Conservation (phyloP, 768 basidiomycete species). For the Tylopilus felleus region DNA sequence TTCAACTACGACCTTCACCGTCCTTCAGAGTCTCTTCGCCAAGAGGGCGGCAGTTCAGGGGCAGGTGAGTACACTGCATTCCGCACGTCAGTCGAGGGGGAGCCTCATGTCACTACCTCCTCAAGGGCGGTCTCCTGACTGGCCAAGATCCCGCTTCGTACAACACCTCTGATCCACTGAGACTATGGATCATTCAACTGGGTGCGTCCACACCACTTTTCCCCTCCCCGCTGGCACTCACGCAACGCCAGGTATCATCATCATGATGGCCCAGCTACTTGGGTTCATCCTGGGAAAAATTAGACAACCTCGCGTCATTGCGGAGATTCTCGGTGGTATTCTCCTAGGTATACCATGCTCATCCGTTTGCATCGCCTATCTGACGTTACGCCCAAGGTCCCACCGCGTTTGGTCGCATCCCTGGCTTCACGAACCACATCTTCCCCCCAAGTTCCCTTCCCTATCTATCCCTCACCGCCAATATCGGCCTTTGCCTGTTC, state of each 20-base stretch:
- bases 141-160: slow-evolving; percentile 70
- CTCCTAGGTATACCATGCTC: slow-evolving; percentile 54
- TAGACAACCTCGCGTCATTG: slow-evolving; percentile 88
- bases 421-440: slow-evolving; percentile 81
- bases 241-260: slow-evolving; percentile 52
- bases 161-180: slow-evolving; percentile 63
- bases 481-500: slow-evolving; percentile 84
- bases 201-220: slow-evolving; percentile 38
- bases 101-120: background rate
- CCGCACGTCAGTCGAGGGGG: background rate
- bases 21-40: slow-evolving; percentile 9
- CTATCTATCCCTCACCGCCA: slow-evolving; percentile 83
- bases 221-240: background rate
- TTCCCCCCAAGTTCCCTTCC: slow-evolving; percentile 71
- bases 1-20: slow-evolving; percentile 42
- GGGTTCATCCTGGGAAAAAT: slow-evolving; percentile 61
- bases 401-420: slow-evolving; percentile 75
- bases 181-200: slow-evolving; percentile 74
- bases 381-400: slow-evolving; percentile 26
- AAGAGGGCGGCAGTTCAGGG: slow-evolving; percentile 24
- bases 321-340: slow-evolving; percentile 90
- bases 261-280: slow-evolving; percentile 80
- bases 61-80: slow-evolving; percentile 19
- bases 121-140: slow-evolving; percentile 71
- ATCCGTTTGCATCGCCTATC: slow-evolving; percentile 58